Base-by-base conservation (phyloP, 2,329 filamentous ascomycete genomes). In the Cladophialophora bantiana region DNA sequence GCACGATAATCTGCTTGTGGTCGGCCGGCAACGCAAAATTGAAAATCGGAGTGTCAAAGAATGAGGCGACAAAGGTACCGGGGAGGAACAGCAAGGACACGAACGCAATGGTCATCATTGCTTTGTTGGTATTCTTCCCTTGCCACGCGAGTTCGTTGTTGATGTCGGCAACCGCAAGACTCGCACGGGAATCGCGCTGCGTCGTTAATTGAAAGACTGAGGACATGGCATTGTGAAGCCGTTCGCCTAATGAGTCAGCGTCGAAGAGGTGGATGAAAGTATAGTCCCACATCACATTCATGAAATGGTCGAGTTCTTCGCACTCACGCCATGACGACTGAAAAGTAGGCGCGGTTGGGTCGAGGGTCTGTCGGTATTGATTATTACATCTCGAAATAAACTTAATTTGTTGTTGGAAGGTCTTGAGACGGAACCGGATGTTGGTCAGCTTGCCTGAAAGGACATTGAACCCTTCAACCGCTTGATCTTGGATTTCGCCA, bases 11-110 rank as follows among this genome's bases (percentile, higher is more conserved):
- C 35, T 54, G 26, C 7, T 61, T 26, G 4, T 59, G 45, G 4
- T 42, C 6, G 7, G 38, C 4, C 2, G 64, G 54, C 9, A 61
- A 31, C 1, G 42, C 45, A 38, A 65, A 71, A 40, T 71, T 62
- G 62, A 71, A 71, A 12, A 71, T 71, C 6, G 70, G 68, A n/a
- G 70, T 69, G 18, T 68, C 66, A 48, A 70, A 70, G 48, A 72
- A 66, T 3, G 64, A 67, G 20, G 70, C 68, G 26, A 72, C 65
- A 59, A 72, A 70, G 0, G 70, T 72, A 3, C 64, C 64, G 1
- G 70, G 70, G 7, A 72, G 56, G 40, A 72, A 72, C 10, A 72
- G 31, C 31, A 72, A 59, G 0, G 52, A 59, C 1, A 67, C 68
- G 10, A 71, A 68, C 15, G 70, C 70, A 45, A 71, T 68, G 4